A percentile compares a stretch with the other conserved stretches of the same genome.
Evolutionary conservation across 106 monocot genomes (phyloP).

Genomic region (Acorus calamus): DNA sequence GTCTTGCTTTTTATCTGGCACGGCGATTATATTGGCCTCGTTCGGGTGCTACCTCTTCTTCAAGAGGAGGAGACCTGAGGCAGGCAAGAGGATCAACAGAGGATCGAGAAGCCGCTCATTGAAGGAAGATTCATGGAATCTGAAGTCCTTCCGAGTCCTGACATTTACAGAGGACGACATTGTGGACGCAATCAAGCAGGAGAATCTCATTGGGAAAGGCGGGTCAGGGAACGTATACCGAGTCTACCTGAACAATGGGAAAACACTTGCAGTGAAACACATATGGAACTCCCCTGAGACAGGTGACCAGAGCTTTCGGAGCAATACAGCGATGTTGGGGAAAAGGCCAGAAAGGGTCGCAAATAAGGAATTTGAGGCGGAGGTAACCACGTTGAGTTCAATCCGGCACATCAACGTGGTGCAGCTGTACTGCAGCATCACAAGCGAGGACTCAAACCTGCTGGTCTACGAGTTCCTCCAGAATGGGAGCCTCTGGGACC

Average conservation of each 20-base stretch:
- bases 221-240: conserved; percentile 90
- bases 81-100: not conserved
- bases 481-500: conserved; percentile 81
- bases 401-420: conserved; percentile 92
- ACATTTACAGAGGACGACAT: conserved; percentile 70
- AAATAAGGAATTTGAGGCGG: conserved; percentile 58
- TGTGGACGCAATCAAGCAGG: conserved; percentile 34
- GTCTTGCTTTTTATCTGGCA: conserved; percentile 13
- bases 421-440: conserved; percentile 87
- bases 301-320: not conserved
- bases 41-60: conserved; percentile 13
- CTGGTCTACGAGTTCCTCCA: conserved; percentile 80
- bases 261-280: conserved; percentile 76
- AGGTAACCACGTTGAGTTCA: conserved; percentile 57
- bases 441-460: conserved; percentile 59
- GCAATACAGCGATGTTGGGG: conserved; percentile 23
- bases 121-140: conserved; percentile 42
- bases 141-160: conserved; percentile 71
- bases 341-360: conserved; percentile 10
- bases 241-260: conserved; percentile 29
- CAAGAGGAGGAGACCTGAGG: conserved; percentile 13
- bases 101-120: not conserved
- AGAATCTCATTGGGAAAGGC: conserved; percentile 81
- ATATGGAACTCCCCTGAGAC: conserved; percentile 14
- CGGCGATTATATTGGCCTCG: conserved; percentile 16